Conservation (phyloP, 441 rosid genomes). For the Gossypium trilobum region DNA sequence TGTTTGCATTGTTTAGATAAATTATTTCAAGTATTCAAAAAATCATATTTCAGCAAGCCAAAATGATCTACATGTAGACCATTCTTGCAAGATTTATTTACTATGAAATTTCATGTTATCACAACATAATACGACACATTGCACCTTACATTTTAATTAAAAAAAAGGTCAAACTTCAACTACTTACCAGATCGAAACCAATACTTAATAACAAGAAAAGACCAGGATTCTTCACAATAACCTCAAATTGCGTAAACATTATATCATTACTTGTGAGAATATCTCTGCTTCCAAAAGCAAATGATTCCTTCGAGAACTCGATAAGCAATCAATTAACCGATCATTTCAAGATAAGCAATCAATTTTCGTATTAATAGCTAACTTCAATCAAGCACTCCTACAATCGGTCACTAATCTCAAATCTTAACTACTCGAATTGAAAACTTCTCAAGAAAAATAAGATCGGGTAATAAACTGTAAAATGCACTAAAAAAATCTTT, state of each 20-base stretch:
- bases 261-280: neutral
- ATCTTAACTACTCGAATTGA: neutral
- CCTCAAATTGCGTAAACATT: neutral
- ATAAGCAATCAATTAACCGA: neutral
- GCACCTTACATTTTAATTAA: neutral
- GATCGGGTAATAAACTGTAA: neutral
- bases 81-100: neutral
- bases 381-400: neutral
- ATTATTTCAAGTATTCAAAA: neutral
- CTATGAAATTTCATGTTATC: neutral
- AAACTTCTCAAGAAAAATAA: neutral
- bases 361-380: neutral
- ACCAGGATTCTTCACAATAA: neutral
- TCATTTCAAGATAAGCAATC: neutral
- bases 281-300: neutral
- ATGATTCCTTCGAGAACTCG: neutral
- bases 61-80: neutral
- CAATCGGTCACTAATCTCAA: neutral
- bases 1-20: neutral
- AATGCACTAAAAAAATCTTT: neutral
- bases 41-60: neutral
- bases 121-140: neutral
- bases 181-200: neutral
- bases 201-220: neutral
- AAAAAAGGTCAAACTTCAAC: neutral